Base-by-base conservation (phyloP, 768 basidiomycete species). In the Lactifluus rugatus region DNA sequence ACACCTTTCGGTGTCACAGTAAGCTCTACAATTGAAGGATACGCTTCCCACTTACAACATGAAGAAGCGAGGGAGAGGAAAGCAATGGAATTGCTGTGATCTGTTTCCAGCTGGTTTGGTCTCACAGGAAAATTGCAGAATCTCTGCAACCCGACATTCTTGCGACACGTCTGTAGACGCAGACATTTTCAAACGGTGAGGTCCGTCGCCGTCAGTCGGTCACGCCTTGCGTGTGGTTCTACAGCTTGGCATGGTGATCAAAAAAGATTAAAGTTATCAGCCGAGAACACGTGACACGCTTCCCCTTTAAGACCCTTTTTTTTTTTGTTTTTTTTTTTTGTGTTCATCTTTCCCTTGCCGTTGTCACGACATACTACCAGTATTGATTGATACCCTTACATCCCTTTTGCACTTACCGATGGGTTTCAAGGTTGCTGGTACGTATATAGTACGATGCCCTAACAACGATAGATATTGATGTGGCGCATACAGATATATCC, bases 351-450 rank as follows among this genome's bases (percentile, higher is more conserved):
- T 63, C 65, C 62, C 69, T 54, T 19, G 39, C 37, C 31, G 52
- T 48, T 42, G 51, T 37, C 46, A 52, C 50, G 36, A 46, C 25
- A 25, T 11, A 21, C 34, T 6, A 31, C 51, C 34, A 36, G 34
- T 13, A 3, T 36, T 36, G 34, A 10, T 36, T 36, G n/a, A n/a
- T n/a, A n/a, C n/a, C n/a, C n/a, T n/a, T n/a, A n/a, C n/a, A n/a
- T n/a, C n/a, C 13, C 3, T n/a, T 54, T 4, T 26, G 31, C 46
- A 52, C 58, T 57, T 62, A 65, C 72, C 60, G 39, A 90, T 91
- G 89, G 81, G 83, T 66, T 93, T 79, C 88, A 93, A 95, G 74
- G 92, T 95, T 67, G 84, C 92, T 74, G 89, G 89, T 89, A 68
- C 60, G 76, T 54, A 17, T 21, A 11, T 48, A 10, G 32, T 41